phyloP scores from a whole-genome alignment of 208 protist species.

The Acanthamoeba sp. region DNA sequence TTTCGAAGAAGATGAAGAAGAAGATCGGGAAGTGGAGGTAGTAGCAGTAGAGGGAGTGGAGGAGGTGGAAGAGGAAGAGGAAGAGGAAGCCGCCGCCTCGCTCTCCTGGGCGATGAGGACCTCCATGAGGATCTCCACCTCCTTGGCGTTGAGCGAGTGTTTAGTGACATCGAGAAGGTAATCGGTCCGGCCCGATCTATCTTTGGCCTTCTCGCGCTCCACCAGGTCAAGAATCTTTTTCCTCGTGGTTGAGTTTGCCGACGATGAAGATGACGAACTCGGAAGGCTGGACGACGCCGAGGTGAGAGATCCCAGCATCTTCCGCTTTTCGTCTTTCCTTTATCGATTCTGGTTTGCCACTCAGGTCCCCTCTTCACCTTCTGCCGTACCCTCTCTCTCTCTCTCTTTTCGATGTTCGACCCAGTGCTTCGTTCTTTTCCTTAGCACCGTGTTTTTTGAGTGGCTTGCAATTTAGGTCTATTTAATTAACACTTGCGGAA shows the following conservation, averaged over 20 bases:
- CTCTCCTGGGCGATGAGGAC: not conserved
- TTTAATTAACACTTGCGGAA: not conserved
- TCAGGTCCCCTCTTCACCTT: not conserved
- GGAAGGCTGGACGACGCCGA: not conserved
- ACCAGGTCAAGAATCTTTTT: slow-evolving; percentile 19
- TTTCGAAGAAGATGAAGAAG: too few species aligned
- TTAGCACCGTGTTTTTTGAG: not conserved
- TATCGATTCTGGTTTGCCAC: not conserved
- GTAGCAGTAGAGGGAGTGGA: too few species aligned
- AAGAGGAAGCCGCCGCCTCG: not conserved
- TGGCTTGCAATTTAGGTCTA: not conserved
- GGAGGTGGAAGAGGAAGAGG: not conserved
- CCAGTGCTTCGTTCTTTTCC: slow-evolving; percentile 6
- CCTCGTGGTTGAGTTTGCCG: not conserved
- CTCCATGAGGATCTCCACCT: slow-evolving; percentile 15
- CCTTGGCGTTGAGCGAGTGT: not conserved
- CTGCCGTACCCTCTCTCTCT: not conserved
- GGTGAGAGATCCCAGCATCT: not conserved
- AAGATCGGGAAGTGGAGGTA: too few species aligned
- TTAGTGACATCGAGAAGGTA: slow-evolving; percentile 29
- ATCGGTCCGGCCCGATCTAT: not conserved
- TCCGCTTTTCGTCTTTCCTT: not conserved
- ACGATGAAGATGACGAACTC: slow-evolving; percentile 9
- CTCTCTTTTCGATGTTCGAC: not conserved
- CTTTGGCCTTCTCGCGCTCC: slow-evolving; percentile 11